Base-by-base conservation (phyloP, 1,139 yeast genomes). In the Meyerozyma smithsonii region DNA sequence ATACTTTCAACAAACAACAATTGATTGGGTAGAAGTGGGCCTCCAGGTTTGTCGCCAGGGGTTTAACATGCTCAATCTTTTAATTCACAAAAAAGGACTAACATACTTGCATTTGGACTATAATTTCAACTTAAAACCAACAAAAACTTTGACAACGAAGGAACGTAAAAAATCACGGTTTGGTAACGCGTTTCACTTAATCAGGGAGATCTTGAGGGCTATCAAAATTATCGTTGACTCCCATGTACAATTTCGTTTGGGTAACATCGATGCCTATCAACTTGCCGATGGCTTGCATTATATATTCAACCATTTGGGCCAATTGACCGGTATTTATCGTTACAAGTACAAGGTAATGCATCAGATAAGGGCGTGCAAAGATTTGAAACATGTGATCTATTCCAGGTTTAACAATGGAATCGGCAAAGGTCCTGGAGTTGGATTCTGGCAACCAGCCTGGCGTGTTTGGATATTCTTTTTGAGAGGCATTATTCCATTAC, bases 381-480 rank as follows among this genome's bases (percentile, higher is more conserved):
- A 94, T 61, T 67, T 92, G 53, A 92, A 94, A 60, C 98, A 94
- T 58, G 81, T 90, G 10, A 84, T 92, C 1, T 92, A 92, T 56
- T 74, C 86, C 46, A 73, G 83, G 42, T 92, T 94, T 64, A 92
- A 94, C 55, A 64, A 65, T 26, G 73, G 76, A 30, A 85, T 94
- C 32, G 97, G 97, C 0, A 92, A 92, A 57, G 99, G 99, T 1
- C 98, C 98, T 1, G 99, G 99, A 0, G 87, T 95, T 66, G 99
- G 99, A 2, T 87, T 92, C 59, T 94, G 99, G 99, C 98, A 92
- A 55, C 98, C 98, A 0, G 86, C 96, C 1, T 92, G 98, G 98
- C 72, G 97, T 50, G 94, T 90, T 1, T 94, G 98, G 99, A 67
- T 94, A 3, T 86, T 82, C 43, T 92, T 92, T 59, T 64, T 92